Evolutionary conservation across 1,284 basidiomycete species (phyloP).

Genomic region (Microbotryum saponariae): DNA sequence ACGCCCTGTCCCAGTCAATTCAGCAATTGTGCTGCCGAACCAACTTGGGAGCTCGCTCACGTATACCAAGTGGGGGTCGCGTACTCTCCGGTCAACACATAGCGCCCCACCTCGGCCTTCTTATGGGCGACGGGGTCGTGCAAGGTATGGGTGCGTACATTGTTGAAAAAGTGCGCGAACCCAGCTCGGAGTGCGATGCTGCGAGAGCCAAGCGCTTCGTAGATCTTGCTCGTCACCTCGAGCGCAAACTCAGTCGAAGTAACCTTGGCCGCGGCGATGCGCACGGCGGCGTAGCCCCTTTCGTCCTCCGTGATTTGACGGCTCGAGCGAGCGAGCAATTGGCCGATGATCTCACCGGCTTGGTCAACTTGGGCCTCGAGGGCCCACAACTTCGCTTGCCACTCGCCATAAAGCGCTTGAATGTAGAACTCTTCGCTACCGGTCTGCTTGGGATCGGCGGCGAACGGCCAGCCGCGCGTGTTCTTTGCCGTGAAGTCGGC

Average conservation of each 20-base stretch:
- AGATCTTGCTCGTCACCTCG: slow-evolving; percentile 38
- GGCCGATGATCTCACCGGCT: slow-evolving; percentile 28
- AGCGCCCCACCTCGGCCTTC: slow-evolving; percentile 37
- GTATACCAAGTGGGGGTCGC: not conserved
- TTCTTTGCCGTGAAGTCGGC: slow-evolving; percentile 37
- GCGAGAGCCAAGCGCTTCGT: slow-evolving; percentile 39
- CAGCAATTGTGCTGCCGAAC: too few species aligned
- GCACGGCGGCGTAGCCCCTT: slow-evolving; percentile 38
- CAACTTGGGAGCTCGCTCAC: too few species aligned
- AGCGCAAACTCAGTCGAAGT: slow-evolving; percentile 37
- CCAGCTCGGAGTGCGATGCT: slow-evolving; percentile 38
- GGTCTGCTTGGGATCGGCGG: slow-evolving; percentile 32
- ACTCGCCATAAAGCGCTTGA: slow-evolving; percentile 39
- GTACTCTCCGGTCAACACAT: slow-evolving; percentile 26
- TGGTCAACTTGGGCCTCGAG: slow-evolving; percentile 38
- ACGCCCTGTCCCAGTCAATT: too few species aligned
- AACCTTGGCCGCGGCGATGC: slow-evolving; percentile 39
- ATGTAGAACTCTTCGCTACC: slow-evolving; percentile 40
- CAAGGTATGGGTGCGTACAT: slow-evolving; percentile 35
- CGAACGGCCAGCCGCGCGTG: slow-evolving; percentile 40
- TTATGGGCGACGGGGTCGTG: slow-evolving; percentile 41
- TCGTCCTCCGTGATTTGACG: slow-evolving; percentile 36
- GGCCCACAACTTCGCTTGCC: slow-evolving; percentile 39
- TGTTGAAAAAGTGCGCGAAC: slow-evolving; percentile 33
- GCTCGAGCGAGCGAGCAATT: slow-evolving; percentile 27